Evolutionary conservation across 2,329 filamentous ascomycete genomes (phyloP), one percentile per base, ranked within the genome.

Genomic region (Penicillium capsulatum): DNA sequence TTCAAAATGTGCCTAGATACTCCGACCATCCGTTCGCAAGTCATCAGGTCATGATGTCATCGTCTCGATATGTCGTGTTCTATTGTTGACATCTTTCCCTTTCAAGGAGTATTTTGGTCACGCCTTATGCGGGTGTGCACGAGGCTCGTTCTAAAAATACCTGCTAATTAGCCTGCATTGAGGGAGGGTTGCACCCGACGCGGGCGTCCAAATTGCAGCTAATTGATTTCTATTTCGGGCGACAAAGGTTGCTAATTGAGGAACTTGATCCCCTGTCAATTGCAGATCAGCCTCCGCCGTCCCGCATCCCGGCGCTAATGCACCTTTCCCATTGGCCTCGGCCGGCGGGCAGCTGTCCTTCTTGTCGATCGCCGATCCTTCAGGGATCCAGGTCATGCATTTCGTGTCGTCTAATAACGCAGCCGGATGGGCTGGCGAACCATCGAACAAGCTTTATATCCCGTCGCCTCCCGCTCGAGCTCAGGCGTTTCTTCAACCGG

Each of bases 371-470:
- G 15, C 34, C 45, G 38, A 40, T 45, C n/a, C 17, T 17, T 26
- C 31, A 36, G 39, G 36, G 38, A 44, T 37, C 33, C 29, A 36
- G 17, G 19, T 32, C 16, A 42, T 45, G 43, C 45, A 44, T 31
- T 27, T 14, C 36, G 24, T 45, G 26, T 22, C 22, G 31, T 39
- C 27, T 24, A 31, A 20, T 27, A 31, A 19, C 13, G 17, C 26
- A 39, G 19, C 31, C 16, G 27, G 32, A 15, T 28, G 16, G 11
- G 30, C 15, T 36, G 20, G 20, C 29, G 27, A 44, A 40, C 44
- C 47, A 50, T 43, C 26, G 33, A 43, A 39, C 45, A 54, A 52
- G 48, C 48, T 54, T 55, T 54, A 55, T 54, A 55, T 53, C 43
- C 34, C 38, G 29, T 34, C 38, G 45, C 51, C 49, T 46, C 44